Evolutionary conservation across 208 protist species (phyloP), one percentile per base, ranked within the genome.

Genomic region (Leishmania aethiopica): DNA sequence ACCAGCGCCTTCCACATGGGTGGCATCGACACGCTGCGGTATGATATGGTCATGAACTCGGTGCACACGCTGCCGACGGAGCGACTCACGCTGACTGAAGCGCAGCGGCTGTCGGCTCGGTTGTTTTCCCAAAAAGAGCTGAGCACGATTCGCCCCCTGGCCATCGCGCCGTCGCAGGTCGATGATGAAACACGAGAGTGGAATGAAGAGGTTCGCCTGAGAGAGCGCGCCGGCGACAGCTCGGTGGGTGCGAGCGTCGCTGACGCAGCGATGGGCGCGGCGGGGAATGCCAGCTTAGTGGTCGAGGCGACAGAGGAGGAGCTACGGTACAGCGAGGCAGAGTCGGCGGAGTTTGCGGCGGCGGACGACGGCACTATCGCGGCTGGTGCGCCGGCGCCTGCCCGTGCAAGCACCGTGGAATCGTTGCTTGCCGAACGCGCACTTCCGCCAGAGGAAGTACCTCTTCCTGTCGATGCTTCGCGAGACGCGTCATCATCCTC

Each of bases 11-110:
- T 92, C 74, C 83, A 89, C 57, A 95, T 96, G 92, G 95, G 95
- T 35, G 95, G 95, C 37, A 88, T 96, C 35, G 95, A 97, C 84
- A 92, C 95, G 19, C 84, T 97, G 69, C 93, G 95, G 19, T 97
- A 93, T 80, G 95, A 97, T 78, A 97, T 97, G 93, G 90, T 93
- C n/a, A 95, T 96, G 90, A 96, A 96, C 87, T 89, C 82, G 53
- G 62, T 97, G 55, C 95, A 97, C 80, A 86, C 91, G 8, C 60
- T 97, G 57, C 93, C 93, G 10, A 96, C 92, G 28, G 93, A 96
- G 82, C 89, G 92, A 51, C 90, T 97, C 45, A 97, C 92, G 10
- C 78, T 94, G 57, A 93, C 93, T 11, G 93, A 97, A 82, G 92
- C 95, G 67, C 87, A 89, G 51, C 79, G 86, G 49, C 80, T 96